phyloP scores from a whole-genome alignment of 441 rosid genomes.

The Gossypium trilobum region DNA sequence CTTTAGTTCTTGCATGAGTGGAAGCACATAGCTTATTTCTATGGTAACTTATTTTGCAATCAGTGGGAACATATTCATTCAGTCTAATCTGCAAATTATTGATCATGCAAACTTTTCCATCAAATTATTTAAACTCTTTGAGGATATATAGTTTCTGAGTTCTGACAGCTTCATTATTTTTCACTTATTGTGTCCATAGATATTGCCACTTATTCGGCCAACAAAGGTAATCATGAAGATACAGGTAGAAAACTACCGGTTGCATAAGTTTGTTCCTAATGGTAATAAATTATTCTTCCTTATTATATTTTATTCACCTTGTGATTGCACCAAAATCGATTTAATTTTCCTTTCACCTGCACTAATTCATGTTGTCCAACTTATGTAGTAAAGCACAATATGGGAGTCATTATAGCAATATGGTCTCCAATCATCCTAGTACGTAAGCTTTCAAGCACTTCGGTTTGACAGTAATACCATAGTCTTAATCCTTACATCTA shows the following conservation, averaged over 20 bases:
- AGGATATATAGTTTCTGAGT: neutral
- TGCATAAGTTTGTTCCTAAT: constrained; percentile 83
- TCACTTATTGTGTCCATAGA: constrained; percentile 37
- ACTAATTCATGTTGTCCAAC: constrained; percentile 20
- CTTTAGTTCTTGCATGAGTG: constrained; percentile 1
- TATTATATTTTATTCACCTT: neutral
- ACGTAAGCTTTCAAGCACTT: constrained; percentile 22
- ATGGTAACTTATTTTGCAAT: neutral
- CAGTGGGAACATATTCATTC: neutral
- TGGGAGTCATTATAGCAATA: constrained; percentile 77
- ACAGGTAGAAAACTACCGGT: constrained; percentile 44
- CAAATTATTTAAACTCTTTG: constrained; percentile 1
- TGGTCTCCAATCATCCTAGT: constrained; percentile 93
- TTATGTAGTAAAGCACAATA: constrained; percentile 60
- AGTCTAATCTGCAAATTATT: neutral
- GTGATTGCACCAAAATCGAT: neutral
- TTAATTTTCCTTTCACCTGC: constrained; percentile 12
- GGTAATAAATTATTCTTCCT: constrained; percentile 29
- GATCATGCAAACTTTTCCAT: neutral
- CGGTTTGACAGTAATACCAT: neutral
- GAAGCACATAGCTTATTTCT: neutral
- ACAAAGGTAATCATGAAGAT: constrained; percentile 65
- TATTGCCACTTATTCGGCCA: constrained; percentile 72
- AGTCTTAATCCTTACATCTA: neutral
- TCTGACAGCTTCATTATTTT: neutral